A percentile compares a stretch with the other conserved stretches of the same genome.
Evolutionary conservation across 805 yeast species (phyloP).

Genomic region (Alloascoidea hylecoeti): DNA sequence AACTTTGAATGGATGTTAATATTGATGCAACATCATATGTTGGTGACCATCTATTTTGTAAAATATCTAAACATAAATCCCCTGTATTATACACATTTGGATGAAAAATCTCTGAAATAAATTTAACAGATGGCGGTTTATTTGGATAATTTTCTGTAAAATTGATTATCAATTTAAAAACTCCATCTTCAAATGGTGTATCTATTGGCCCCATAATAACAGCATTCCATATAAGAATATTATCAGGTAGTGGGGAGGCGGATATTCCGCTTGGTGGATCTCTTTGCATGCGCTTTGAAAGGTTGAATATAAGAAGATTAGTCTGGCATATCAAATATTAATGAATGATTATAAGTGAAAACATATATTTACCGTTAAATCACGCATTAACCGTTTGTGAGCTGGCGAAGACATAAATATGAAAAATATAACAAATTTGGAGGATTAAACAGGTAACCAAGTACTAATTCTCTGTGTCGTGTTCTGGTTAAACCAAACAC

Average conservation of each 20-base stretch:
- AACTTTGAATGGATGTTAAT: conserved; percentile 79
- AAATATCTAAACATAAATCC: conserved; percentile 87
- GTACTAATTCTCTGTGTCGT: too few relatives aligned
- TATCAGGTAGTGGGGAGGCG: conserved; percentile 93
- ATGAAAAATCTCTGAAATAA: conserved; percentile 90
- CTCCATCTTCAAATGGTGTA: conserved; percentile 97
- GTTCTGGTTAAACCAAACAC: too few relatives aligned
- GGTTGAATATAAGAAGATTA: conserved; percentile 5
- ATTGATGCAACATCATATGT: conserved; percentile 96
- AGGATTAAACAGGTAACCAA: too few relatives aligned
- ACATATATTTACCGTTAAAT: conserved; percentile 54
- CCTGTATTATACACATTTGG: conserved; percentile 96
- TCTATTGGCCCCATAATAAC: conserved; percentile 96
- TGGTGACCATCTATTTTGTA: conserved; percentile 97
- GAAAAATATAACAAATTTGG: too few relatives aligned
- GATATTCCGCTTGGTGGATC: conserved; percentile 98
- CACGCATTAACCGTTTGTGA: conserved; percentile 96
- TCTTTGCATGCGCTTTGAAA: conserved; percentile 78
- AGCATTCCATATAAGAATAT: conserved; percentile 93
- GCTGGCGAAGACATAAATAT: conserved; percentile 99
- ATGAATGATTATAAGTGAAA: background rate
- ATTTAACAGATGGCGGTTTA: conserved; percentile 88
- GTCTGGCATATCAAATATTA: conserved; percentile 9
- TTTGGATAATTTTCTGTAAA: conserved; percentile 97
- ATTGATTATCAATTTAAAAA: conserved; percentile 72